Conservation (phyloP, 2,329 filamentous ascomycete genomes). For the Penicillium sp. region DNA sequence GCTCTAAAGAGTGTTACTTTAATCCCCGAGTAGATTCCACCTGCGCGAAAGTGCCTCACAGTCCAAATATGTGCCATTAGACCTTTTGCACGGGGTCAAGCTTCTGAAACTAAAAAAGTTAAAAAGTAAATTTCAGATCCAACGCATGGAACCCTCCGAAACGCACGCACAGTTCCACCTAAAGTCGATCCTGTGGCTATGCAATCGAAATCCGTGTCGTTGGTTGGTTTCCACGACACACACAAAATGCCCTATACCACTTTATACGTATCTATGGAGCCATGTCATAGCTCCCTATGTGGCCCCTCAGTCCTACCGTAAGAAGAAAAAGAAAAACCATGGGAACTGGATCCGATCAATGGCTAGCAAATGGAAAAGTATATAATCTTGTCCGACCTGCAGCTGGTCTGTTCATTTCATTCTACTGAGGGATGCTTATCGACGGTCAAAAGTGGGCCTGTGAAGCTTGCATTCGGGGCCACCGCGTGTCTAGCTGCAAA, state of each 20-base stretch:
- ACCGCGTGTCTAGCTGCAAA: slow-evolving; percentile 95
- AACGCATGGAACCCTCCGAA: slow-evolving; percentile 13
- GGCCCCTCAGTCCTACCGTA: slow-evolving; percentile 17
- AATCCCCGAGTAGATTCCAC: not conserved
- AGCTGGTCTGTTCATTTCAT: slow-evolving; percentile 10
- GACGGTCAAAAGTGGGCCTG: slow-evolving; percentile 97
- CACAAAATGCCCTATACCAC: slow-evolving; percentile 6
- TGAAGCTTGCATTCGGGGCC: slow-evolving; percentile 92
- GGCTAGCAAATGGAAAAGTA: slow-evolving; percentile 7
- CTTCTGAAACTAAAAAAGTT: slow-evolving; percentile 4
- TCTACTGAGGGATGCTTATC: slow-evolving; percentile 64
- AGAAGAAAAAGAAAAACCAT: not conserved
- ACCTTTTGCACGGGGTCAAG: slow-evolving; percentile 11
- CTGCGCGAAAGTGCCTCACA: slow-evolving; percentile 3
- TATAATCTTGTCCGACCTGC: slow-evolving; percentile 16
- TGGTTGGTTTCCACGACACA: slow-evolving; percentile 9
- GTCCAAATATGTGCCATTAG: not conserved
- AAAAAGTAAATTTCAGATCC: not conserved
- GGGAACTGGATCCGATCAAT: not conserved
- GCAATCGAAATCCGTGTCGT: slow-evolving; percentile 15
- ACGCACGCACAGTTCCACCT: slow-evolving; percentile 16
- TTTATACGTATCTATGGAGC: not conserved
- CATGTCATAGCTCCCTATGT: slow-evolving; percentile 19
- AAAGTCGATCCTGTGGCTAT: slow-evolving; percentile 24
- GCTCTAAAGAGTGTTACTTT: not conserved